Evolutionary conservation across 495 filamentous ascomycete species (phyloP).

Genomic region (Sporormia fimetaria): DNA sequence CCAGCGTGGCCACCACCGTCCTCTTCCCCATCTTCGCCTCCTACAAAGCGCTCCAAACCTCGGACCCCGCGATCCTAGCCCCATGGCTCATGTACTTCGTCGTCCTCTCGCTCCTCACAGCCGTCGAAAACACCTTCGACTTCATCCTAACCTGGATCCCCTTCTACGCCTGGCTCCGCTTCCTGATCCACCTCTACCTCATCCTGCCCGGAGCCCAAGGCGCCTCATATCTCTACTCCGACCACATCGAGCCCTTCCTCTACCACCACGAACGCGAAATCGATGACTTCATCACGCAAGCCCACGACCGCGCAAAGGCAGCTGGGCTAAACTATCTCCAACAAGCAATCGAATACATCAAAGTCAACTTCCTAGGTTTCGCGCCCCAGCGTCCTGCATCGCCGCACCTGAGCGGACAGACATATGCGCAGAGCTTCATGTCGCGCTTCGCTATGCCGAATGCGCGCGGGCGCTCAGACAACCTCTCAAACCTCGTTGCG

Average conservation of each 20-base stretch:
- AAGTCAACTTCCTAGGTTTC: slow-evolving; percentile 60
- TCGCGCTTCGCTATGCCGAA: slow-evolving; percentile 75
- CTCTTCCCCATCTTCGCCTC: slow-evolving; percentile 94
- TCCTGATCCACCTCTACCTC: slow-evolving; percentile 82
- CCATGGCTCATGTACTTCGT: slow-evolving; percentile 99
- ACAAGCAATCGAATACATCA: slow-evolving; percentile 60
- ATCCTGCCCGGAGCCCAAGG: slow-evolving; percentile 95
- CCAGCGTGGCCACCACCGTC: slow-evolving; percentile 76
- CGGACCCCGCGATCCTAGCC: slow-evolving; percentile 77
- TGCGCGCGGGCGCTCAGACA: slow-evolving; percentile 46
- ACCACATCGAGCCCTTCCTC: slow-evolving; percentile 80
- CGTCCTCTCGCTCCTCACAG: slow-evolving; percentile 66
- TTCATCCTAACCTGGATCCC: slow-evolving; percentile 85
- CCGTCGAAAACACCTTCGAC: slow-evolving; percentile 76
- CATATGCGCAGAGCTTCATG: slow-evolving; percentile 69
- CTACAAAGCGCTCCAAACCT: slow-evolving; percentile 92
- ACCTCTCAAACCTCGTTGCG: slow-evolving; percentile 67
- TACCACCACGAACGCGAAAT: slow-evolving; percentile 78
- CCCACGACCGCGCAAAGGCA: slow-evolving; percentile 67
- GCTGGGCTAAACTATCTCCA: slow-evolving; percentile 76
- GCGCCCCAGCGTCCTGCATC: slow-evolving; percentile 44
- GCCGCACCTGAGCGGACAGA: slow-evolving; percentile 40
- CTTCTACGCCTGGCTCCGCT: slow-evolving; percentile 88
- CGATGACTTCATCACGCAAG: slow-evolving; percentile 72
- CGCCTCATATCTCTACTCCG: slow-evolving; percentile 70